Evolutionary conservation across 2,329 filamentous ascomycete genomes (phyloP), one percentile per base, ranked within the genome.

Genomic region (Penicillium sp.): DNA sequence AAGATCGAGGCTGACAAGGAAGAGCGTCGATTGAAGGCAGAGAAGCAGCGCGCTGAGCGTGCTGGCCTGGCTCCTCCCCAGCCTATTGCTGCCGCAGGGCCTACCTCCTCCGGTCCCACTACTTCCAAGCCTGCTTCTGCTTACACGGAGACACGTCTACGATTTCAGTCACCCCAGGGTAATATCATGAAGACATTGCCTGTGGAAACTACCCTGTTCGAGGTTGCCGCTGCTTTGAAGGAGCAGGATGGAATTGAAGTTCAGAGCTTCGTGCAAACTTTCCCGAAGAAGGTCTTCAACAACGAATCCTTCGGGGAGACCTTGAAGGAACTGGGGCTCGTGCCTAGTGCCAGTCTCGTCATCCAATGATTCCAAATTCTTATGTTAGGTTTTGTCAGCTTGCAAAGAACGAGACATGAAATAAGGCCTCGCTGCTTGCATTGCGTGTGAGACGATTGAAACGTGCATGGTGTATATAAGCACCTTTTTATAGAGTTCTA

Each of bases 1-100:
- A 91, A 91, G 78, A 95, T 99, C 57, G 91, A 93, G 60, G 91
- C 88, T 12, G 91, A 97, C 75, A 96, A 95, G 77, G 87, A 89
- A 60, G 90, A 92, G 63, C 84, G 93, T 46, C 84, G 88, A 56
- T 80, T 86, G 57, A 95, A 93, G 69, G 86, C 89, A 3, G 93
- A 95, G 64, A 78, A 83, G 49, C 88, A 89, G 61, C 95, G 92
- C 74, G 91, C 91, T 0, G 82, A 83, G 47, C 81, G 92, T n/a
- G 88, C 90, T 59, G 91, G 92, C n/a, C 77, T 81, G 3, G 72
- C 80, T 19, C 74, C 75, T 19, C 64, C 77, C 1, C 70, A 78
- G 11, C 71, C 78, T 0, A 71, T 76, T 2, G 65, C 76, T 19
- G 48, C 72, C 68, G 46, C 69, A 12, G 61, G 58, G 5, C 66